Base-by-base conservation (phyloP, 179 eudicot genomes). In the Silene coronaria region DNA sequence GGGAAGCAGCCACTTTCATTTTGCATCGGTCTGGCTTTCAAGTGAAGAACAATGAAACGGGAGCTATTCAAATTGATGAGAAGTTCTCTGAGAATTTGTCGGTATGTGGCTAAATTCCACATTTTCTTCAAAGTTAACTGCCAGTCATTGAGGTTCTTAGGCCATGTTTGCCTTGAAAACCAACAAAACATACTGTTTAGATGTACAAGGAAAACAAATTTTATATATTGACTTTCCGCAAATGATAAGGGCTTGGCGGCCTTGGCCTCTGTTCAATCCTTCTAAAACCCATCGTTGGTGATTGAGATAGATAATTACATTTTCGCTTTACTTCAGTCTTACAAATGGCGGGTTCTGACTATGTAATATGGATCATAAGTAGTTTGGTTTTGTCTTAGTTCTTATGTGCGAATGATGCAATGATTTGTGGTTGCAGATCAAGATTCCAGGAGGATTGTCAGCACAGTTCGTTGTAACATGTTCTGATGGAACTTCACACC, bases 401-500 rank as follows among this genome's bases (percentile, higher is more conserved):
- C 64, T 34, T 57, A 28, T 36, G 51, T 48, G 30, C 2, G 19
- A 21, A 55, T 28, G 1, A 55, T 46, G 60, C 26, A n/a, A 23
- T 71, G 63, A 32, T 21, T 77, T 70, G 28, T 21, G 73, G 53
- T 76, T 84, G 82, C 93, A 93, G 98, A 91, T 91, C 75, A 88
- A 86, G 80, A 88, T 93, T 86, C 97, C 98, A 14, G 77, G 81
- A 72, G 98, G 98, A 57, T 81, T 86, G 36, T 86, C 93, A 62
- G 71, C 93, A 42, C 93, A 91, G 70, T 90, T 93, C 81, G 97
- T 90, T 71, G 74, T 91, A 74, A 88, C 87, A 63, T 81, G 88
- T 86, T 82, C 93, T 4, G 86, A 91, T 85, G 96, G 93, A 65
- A 88, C 96, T 78, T 87, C 93, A 48, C 85, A 87, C 87, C 90